Evolutionary conservation across 805 yeast species (phyloP).

Genomic region (Ogataea haglerorum): DNA sequence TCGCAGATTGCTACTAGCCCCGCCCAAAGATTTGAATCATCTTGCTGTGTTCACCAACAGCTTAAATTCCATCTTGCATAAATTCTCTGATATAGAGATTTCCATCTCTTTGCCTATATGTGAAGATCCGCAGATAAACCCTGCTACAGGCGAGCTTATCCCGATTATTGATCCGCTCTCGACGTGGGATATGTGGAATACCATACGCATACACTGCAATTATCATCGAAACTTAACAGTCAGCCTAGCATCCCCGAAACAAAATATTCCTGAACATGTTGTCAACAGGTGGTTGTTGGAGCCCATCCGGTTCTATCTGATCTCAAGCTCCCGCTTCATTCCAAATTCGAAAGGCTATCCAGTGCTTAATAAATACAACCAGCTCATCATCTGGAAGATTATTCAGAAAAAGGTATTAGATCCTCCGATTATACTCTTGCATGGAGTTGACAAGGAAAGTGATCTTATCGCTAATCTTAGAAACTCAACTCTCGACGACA

Average conservation of each 20-base stretch:
- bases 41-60: constrained; percentile 48
- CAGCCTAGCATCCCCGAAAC: constrained; percentile 70
- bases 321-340: constrained; percentile 55
- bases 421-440: constrained; percentile 45
- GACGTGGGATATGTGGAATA: constrained; percentile 76
- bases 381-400: constrained; percentile 43
- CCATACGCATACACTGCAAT: constrained; percentile 53
- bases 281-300: constrained; percentile 65
- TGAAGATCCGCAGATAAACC: constrained; percentile 37
- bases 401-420: constrained; percentile 40
- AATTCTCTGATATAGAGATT: constrained; percentile 35
- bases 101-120: constrained; percentile 49
- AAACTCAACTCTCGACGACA: constrained; percentile 5
- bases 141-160: constrained; percentile 22
- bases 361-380: constrained; percentile 58
- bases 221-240: constrained; percentile 59
- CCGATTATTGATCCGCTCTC: constrained; percentile 44
- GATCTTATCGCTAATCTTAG: constrained; percentile 16
- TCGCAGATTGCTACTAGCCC: constrained; percentile 53
- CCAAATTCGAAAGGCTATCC: constrained; percentile 61
- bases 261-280: constrained; percentile 47
- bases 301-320: constrained; percentile 55
- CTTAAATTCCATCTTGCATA: constrained; percentile 26
- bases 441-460: constrained; percentile 48
- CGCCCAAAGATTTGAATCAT: constrained; percentile 56